Percentiles rank a stretch among this genome's conserved stretches.
phyloP scores from a whole-genome alignment of 805 yeast species.

The Ogataea ramenticola region DNA sequence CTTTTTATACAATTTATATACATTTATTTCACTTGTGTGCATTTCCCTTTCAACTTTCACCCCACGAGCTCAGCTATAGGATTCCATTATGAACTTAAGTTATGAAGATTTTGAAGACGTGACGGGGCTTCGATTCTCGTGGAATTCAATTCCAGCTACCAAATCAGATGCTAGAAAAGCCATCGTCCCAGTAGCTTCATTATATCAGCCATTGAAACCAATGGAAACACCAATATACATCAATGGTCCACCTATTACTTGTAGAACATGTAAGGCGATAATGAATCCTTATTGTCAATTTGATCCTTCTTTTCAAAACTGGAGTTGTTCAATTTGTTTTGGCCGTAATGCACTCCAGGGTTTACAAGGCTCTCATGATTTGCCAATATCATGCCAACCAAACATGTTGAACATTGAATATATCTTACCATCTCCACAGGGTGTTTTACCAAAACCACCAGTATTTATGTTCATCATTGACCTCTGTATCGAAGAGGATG shows the following conservation, averaged over 20 bases:
- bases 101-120: slow-evolving; percentile 57
- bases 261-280: slow-evolving; percentile 49
- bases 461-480: slow-evolving; percentile 52
- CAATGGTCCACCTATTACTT: slow-evolving; percentile 36
- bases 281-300: slow-evolving; percentile 44
- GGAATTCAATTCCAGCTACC: slow-evolving; percentile 59
- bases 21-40: too few species aligned
- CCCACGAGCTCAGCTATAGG: too few species aligned
- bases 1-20: too few species aligned
- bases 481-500: slow-evolving; percentile 45
- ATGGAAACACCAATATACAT: slow-evolving; percentile 31
- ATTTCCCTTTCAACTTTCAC: too few species aligned
- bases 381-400: slow-evolving; percentile 32
- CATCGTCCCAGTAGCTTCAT: slow-evolving; percentile 47
- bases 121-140: slow-evolving; percentile 69
- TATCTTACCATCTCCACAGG: slow-evolving; percentile 18
- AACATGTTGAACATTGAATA: slow-evolving; percentile 47
- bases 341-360: slow-evolving; percentile 32
- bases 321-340: slow-evolving; percentile 56
- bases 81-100: not conserved
- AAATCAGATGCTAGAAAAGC: slow-evolving; percentile 44
- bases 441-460: slow-evolving; percentile 28
- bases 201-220: slow-evolving; percentile 53
- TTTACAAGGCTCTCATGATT: slow-evolving; percentile 20
- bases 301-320: slow-evolving; percentile 25